These are phyloP conservation scores for Boletus rubroflammeus DNA, from an alignment of 768 basidiomycete genomes.

Conservation along the genomic window DNA sequence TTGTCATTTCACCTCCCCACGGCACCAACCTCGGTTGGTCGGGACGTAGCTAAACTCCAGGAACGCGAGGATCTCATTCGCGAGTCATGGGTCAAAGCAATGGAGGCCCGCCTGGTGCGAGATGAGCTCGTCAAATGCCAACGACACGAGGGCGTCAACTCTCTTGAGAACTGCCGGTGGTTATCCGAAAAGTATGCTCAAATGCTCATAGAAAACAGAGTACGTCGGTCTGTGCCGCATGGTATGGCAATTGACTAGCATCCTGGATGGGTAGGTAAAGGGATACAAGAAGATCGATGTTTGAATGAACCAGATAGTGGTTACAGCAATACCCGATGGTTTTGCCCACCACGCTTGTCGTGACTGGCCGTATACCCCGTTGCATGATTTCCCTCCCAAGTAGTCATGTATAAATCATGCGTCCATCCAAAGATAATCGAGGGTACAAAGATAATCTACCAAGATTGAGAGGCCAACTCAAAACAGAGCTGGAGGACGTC, in stretches of 20 bases:
- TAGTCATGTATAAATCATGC: constrained; percentile 9
- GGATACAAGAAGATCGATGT: constrained; percentile 80
- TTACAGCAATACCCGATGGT: neutral
- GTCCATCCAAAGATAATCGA: neutral
- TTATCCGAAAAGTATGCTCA: constrained; percentile 75
- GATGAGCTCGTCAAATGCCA: constrained; percentile 91
- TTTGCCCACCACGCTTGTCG: neutral
- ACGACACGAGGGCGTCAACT: constrained; percentile 85
- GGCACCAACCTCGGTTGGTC: neutral
- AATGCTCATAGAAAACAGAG: constrained; percentile 79
- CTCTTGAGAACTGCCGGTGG: constrained; percentile 85
- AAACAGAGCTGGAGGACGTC: constrained; percentile 9
- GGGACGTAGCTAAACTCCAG: constrained; percentile 51
- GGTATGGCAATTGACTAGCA: constrained; percentile 2
- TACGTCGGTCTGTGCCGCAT: constrained; percentile 35
- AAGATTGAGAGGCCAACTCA: neutral
- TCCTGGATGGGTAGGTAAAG: constrained; percentile 55
- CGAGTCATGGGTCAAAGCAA: constrained; percentile 92
- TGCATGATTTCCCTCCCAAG: neutral
- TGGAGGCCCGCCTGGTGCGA: constrained; percentile 87
- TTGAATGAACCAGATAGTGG: constrained; percentile 16
- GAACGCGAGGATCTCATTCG: constrained; percentile 74
- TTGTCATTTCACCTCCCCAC: neutral
- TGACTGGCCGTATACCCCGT: neutral
- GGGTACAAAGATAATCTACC: neutral